These are phyloP conservation scores for Claviceps humidiphila DNA, from an alignment of 2,329 filamentous ascomycete species.

Conservation along the genomic window DNA sequence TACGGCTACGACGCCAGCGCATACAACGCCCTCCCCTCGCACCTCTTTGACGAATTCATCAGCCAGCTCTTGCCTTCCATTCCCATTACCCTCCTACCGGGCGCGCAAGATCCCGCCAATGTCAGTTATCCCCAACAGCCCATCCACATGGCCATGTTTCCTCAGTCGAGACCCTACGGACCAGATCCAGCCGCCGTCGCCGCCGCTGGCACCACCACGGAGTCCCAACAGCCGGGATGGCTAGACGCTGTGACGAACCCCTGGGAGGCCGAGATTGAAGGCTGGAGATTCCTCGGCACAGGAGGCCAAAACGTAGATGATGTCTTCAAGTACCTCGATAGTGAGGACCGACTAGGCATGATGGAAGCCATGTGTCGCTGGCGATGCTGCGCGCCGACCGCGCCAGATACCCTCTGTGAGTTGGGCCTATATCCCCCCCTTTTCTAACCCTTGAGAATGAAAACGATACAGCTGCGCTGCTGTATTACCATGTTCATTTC, in stretches of 20 bases:
- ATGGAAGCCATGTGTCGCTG: conserved; percentile 93
- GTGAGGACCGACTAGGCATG: conserved; percentile 65
- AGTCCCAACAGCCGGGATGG: conserved; percentile 46
- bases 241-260: conserved; percentile 87
- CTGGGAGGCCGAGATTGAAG: conserved; percentile 81
- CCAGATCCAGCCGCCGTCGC: conserved; percentile 24
- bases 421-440: background rate
- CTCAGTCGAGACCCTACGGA: conserved; percentile 56
- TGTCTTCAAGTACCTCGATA: conserved; percentile 78
- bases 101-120: conserved; percentile 75
- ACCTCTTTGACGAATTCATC: conserved; percentile 74
- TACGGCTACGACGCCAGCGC: conserved; percentile 86
- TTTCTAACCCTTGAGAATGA: too few species aligned
- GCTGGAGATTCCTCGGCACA: conserved; percentile 75
- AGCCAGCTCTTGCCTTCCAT: conserved; percentile 69
- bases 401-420: conserved; percentile 88
- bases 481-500: too few species aligned
- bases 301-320: conserved; percentile 91
- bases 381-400: conserved; percentile 83
- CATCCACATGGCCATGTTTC: conserved; percentile 86
- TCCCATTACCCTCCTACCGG: conserved; percentile 79
- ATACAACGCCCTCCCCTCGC: conserved; percentile 78
- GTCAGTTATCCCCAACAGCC: conserved; percentile 83
- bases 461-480: background rate
- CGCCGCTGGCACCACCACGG: conserved; percentile 9